These are phyloP conservation scores for Colletotrichum sp. DNA, from an alignment of 2,329 filamentous ascomycete genomes.

Conservation along the genomic window DNA sequence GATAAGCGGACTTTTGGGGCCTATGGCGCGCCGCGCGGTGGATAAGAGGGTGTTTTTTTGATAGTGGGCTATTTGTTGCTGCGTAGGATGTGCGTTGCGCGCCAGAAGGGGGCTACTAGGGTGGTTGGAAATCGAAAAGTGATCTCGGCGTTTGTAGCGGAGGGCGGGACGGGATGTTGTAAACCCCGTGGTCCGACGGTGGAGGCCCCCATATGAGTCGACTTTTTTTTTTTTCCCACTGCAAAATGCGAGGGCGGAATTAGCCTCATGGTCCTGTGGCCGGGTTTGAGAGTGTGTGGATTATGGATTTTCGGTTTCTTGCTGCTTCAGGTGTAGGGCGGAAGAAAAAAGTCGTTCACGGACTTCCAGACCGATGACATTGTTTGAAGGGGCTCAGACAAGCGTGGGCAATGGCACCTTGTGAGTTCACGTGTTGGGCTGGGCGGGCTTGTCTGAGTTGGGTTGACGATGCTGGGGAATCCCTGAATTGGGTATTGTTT, in stretches of 20 bases:
- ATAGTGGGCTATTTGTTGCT: neutral
- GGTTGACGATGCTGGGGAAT: neutral
- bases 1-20: neutral
- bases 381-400: constrained; percentile 7
- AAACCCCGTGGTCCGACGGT: constrained; percentile 12
- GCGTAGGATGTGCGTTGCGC: neutral
- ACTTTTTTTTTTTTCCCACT: neutral
- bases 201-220: neutral
- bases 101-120: neutral
- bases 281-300: neutral
- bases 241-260: neutral
- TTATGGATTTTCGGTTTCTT: neutral
- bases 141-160: constrained; percentile 15
- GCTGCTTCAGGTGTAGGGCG: neutral
- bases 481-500: neutral
- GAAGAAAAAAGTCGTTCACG: neutral
- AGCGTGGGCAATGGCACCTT: constrained; percentile 3
- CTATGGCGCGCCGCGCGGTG: neutral
- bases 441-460: constrained; percentile 9
- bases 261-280: neutral
- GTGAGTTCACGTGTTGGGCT: constrained; percentile 10
- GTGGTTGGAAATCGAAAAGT: constrained; percentile 16
- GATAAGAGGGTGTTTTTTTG: neutral
- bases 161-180: constrained; percentile 15
- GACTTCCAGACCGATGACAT: neutral